These are phyloP conservation scores for Starmera dryadoides DNA, from an alignment of 805 yeast genomes.

Conservation along the genomic window DNA sequence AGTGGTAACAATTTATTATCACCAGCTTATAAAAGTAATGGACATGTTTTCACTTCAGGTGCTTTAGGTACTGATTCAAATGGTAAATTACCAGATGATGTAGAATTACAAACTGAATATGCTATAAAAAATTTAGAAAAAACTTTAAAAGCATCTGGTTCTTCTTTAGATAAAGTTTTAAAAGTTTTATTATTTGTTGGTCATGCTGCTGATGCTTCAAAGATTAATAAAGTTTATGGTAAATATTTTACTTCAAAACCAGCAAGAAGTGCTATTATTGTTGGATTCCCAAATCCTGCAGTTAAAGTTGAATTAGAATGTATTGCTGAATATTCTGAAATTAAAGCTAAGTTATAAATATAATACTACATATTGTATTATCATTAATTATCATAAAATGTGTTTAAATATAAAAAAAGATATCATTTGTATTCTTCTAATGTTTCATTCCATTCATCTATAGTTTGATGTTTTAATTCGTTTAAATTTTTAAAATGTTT, in stretches of 20 bases:
- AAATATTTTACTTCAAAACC: constrained; percentile 41
- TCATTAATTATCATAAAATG: too few species aligned
- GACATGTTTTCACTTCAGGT: constrained; percentile 43
- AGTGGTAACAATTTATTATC: constrained; percentile 26
- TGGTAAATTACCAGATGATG: constrained; percentile 33
- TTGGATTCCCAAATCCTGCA: constrained; percentile 41
- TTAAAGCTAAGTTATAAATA: constrained; percentile 4
- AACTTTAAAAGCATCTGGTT: constrained; percentile 36
- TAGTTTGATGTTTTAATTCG: neutral
- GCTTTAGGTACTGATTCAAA: constrained; percentile 34
- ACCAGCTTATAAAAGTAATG: constrained; percentile 34
- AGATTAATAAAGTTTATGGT: constrained; percentile 38
- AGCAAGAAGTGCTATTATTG: constrained; percentile 46
- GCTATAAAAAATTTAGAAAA: constrained; percentile 37
- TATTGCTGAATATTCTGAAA: constrained; percentile 26
- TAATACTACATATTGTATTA: neutral
- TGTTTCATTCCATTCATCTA: too few species aligned
- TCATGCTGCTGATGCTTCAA: constrained; percentile 32
- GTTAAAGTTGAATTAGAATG: constrained; percentile 47
- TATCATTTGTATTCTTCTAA: too few species aligned
- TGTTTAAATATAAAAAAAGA: too few species aligned
- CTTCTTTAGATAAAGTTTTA: constrained; percentile 36
- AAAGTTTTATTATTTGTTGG: constrained; percentile 44
- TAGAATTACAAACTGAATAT: constrained; percentile 35
- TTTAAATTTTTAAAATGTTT: neutral